phyloP scores from a whole-genome alignment of 2,329 filamentous ascomycete genomes.

The Thielaviopsis populi region DNA sequence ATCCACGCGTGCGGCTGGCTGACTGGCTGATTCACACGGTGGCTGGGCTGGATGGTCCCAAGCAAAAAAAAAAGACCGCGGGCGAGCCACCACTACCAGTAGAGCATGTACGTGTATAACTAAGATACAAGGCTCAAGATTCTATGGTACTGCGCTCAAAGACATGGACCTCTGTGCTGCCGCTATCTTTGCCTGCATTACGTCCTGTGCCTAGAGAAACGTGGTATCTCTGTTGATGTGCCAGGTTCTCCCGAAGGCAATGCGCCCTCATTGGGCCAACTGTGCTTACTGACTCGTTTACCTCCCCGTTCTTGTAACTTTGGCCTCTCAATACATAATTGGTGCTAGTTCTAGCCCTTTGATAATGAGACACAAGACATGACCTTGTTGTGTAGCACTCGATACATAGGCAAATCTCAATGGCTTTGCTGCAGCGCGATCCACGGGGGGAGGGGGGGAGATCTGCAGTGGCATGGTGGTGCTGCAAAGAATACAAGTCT shows the following conservation, averaged over 20 bases:
- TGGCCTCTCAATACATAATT: neutral
- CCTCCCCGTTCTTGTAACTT: neutral
- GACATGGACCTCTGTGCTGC: neutral
- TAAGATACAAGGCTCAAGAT: too few relatives aligned
- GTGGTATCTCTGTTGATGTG: neutral
- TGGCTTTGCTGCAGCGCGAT: neutral
- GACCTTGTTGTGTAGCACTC: neutral
- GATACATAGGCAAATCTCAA: neutral
- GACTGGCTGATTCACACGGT: too few relatives aligned
- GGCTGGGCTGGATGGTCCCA: too few relatives aligned
- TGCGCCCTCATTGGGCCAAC: neutral
- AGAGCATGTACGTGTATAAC: too few relatives aligned
- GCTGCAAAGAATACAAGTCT: neutral
- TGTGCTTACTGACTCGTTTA: neutral
- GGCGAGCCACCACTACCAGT: too few relatives aligned
- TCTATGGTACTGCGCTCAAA: neutral
- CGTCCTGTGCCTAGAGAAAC: neutral
- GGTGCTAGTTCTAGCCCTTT: neutral
- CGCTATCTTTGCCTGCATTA: neutral
- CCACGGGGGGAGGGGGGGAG: too few relatives aligned
- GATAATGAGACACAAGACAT: neutral
- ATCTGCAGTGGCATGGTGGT: neutral
- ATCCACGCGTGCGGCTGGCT: neutral
- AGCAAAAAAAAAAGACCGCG: too few relatives aligned
- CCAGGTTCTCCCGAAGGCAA: neutral